These are phyloP conservation scores for Astraeus odoratus DNA, from an alignment of 768 basidiomycete genomes.

Conservation along the genomic window DNA sequence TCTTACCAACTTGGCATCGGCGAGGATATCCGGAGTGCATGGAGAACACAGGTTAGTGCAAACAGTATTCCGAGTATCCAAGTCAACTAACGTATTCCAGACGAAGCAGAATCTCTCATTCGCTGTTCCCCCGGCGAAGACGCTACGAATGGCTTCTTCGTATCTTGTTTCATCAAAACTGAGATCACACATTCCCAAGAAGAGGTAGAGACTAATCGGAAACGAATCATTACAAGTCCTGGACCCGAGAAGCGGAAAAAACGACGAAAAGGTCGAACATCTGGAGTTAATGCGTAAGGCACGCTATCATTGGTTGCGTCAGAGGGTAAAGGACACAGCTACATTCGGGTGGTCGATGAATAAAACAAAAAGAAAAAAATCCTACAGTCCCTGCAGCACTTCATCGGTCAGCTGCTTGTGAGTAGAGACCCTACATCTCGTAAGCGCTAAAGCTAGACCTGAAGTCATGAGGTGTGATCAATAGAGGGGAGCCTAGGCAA, in stretches of 20 bases:
- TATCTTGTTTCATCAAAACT: slow-evolving; percentile 71
- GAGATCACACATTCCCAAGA: neutral
- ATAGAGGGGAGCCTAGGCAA: slow-evolving; percentile 8
- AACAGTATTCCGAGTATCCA: neutral
- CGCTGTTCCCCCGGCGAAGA: slow-evolving; percentile 80
- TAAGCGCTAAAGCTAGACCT: slow-evolving; percentile 13
- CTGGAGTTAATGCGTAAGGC: neutral
- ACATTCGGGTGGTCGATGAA: slow-evolving; percentile 17
- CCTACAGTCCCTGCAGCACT: slow-evolving; percentile 25
- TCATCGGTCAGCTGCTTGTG: slow-evolving; percentile 28
- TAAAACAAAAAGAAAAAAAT: slow-evolving; percentile 16
- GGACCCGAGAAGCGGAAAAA: slow-evolving; percentile 15
- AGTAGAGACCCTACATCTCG: slow-evolving; percentile 26
- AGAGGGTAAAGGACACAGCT: slow-evolving; percentile 12
- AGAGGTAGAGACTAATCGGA: slow-evolving; percentile 21
- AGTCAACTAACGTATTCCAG: slow-evolving; percentile 30
- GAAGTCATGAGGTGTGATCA: slow-evolving; percentile 11
- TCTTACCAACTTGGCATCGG: slow-evolving; percentile 77
- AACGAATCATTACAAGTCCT: slow-evolving; percentile 8
- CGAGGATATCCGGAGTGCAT: slow-evolving; percentile 69
- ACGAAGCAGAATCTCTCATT: slow-evolving; percentile 51
- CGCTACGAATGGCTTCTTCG: slow-evolving; percentile 94
- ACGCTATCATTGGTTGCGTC: neutral
- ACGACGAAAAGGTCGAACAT: slow-evolving; percentile 10
- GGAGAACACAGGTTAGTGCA: slow-evolving; percentile 41